phyloP scores from a whole-genome alignment of 2,329 filamentous ascomycete genomes.

The Xylaria sp. region DNA sequence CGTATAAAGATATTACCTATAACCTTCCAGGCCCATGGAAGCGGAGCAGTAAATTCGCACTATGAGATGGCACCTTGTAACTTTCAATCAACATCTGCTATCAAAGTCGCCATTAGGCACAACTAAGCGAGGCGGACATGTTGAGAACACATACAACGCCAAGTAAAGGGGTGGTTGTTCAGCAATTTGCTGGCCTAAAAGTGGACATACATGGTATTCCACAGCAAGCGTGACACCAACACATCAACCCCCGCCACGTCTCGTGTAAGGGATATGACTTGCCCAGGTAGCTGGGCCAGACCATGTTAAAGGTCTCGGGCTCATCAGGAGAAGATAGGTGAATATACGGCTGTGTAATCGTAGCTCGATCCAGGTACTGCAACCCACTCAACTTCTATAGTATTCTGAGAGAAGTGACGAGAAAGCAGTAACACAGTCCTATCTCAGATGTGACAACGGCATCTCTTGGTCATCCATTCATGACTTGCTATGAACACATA shows the following conservation, averaged over 20 bases:
- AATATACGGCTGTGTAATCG: neutral
- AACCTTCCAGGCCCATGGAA: neutral
- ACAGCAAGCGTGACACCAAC: neutral
- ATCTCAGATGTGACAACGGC: neutral
- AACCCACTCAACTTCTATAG: neutral
- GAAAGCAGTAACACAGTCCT: neutral
- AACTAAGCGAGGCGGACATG: neutral
- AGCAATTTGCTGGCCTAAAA: slow-evolving; percentile 3
- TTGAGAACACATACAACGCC: neutral
- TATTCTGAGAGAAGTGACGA: neutral
- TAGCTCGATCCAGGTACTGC: neutral
- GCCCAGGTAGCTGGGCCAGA: neutral
- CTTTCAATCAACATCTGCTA: neutral
- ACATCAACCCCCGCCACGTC: slow-evolving; percentile 8
- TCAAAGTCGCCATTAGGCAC: neutral
- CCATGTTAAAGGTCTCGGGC: neutral
- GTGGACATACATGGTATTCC: slow-evolving; percentile 5
- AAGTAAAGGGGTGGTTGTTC: neutral
- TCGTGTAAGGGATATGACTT: slow-evolving; percentile 8
- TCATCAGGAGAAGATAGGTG: neutral
- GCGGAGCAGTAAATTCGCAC: neutral
- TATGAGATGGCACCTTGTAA: slow-evolving; percentile 2
- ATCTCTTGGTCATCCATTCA: slow-evolving; percentile 30
- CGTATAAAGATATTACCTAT: neutral
- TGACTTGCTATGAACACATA: slow-evolving; percentile 49